Evolutionary conservation across 2,329 filamentous ascomycete species (phyloP), one percentile per base, ranked within the genome.

Genomic region (Calonectria hongkongensis): DNA sequence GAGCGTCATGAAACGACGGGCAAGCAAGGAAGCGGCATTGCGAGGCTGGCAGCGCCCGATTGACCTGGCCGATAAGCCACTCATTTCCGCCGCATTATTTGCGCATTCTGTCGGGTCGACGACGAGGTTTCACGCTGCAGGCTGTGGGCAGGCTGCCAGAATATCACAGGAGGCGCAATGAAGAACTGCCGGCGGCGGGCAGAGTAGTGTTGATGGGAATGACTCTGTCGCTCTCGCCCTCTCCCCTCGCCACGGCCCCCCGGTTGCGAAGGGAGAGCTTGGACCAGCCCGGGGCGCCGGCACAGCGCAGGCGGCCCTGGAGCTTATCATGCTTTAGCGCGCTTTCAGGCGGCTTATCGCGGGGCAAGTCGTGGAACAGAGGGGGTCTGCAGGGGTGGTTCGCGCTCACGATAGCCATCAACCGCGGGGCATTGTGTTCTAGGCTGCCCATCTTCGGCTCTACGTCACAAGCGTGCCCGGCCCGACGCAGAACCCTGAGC

Each of bases 21-120:
- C 64, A 63, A 39, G 12, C 18, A 27, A 18, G 12, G 66, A 54
- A 65, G 36, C 50, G 28, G 77, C 68, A 66, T 72, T 72, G 66
- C 43, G 70, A 67, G 74, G 73, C 72, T 74, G 73, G 65, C 71
- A 74, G 63, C 50, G 74, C 77, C 76, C 73, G 70, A 79, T 74
- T 74, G 68, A 76, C 75, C 76, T 73, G 54, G 78, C 50, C 43
- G 65, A 73, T 39, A 69, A 67, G 63, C 70, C 45, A 74, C 74
- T 81, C 79, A 81, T 81, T 63, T 70, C 71, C 41, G 76, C 75
- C 45, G 27, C 41, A 43, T 72, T 56, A 72, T 63, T 72, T 72
- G 58, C 62, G 45, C 71, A 66, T 73, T 54, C 62, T 66, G 63
- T 21, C 43, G 21, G 18, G 27, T 27, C 33, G 36, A 28, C 33